Conservation (phyloP, 768 basidiomycete species). For the Termitomyces sp. region DNA sequence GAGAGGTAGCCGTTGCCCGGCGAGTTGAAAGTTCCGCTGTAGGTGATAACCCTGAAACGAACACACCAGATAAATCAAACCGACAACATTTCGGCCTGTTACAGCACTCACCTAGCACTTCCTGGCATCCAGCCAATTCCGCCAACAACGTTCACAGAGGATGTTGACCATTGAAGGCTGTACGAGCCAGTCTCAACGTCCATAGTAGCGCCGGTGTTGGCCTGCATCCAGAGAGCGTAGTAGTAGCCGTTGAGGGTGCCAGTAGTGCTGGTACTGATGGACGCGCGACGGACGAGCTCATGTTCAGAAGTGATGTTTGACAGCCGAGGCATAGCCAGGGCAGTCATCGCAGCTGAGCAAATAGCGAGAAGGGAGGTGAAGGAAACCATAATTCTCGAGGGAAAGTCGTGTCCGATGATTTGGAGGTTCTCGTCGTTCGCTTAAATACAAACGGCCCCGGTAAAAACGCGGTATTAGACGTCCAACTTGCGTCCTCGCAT, state of each 20-base stretch:
- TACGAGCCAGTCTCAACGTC: not conserved
- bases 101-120: not conserved
- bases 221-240: not conserved
- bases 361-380: not conserved
- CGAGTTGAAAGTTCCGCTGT: slow-evolving; percentile 1
- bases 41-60: not conserved
- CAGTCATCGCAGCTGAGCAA: not conserved
- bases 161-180: not conserved
- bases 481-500: not conserved
- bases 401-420: not conserved
- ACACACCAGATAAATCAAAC: not conserved
- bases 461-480: not conserved
- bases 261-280: slow-evolving; percentile 1
- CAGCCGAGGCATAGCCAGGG: slow-evolving; percentile 1
- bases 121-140: slow-evolving; percentile 4
- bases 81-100: no score
- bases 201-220: slow-evolving; percentile 1
- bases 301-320: not conserved
- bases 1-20: slow-evolving; percentile 4
- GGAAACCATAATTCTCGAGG: not conserved
- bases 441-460: not conserved
- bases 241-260: slow-evolving; percentile 1
- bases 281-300: not conserved
- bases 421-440: no score
- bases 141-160: not conserved